These are phyloP conservation scores for Thraustotheca clavata DNA, from an alignment of 352 stramenopile species.

Conservation along the genomic window DNA sequence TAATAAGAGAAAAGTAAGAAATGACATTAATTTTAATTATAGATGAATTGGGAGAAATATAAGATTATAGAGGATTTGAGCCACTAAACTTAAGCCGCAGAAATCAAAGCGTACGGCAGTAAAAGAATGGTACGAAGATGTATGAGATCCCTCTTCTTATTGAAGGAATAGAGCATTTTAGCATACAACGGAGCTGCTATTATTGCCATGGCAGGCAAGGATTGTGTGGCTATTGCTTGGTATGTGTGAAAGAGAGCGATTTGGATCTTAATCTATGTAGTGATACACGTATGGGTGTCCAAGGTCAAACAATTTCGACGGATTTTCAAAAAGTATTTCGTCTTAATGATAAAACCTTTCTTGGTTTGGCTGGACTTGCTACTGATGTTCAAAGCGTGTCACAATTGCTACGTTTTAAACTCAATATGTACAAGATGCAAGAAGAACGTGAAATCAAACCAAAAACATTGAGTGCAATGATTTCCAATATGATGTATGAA, in stretches of 20 bases:
- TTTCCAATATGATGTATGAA: constrained; percentile 97
- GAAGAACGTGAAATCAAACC: constrained; percentile 98
- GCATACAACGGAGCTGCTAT: constrained; percentile 99
- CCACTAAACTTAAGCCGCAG: not conserved
- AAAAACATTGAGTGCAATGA: constrained; percentile 92
- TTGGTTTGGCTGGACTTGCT: constrained; percentile 95
- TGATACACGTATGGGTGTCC: constrained; percentile 94
- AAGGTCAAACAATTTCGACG: constrained; percentile 94
- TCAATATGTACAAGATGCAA: constrained; percentile 98
- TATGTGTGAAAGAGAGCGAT: too few species aligned
- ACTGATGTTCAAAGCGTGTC: constrained; percentile 98
- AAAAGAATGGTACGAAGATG: not conserved
- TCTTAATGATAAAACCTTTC: constrained; percentile 93
- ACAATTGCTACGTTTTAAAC: constrained; percentile 90
- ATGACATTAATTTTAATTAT: too few species aligned
- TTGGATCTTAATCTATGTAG: constrained; percentile 32
- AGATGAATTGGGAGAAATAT: too few species aligned
- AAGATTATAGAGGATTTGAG: not conserved
- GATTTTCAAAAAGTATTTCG: constrained; percentile 99
- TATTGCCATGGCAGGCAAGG: constrained; percentile 98
- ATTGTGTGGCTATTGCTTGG: constrained; percentile 98
- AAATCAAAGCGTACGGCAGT: constrained; percentile 1
- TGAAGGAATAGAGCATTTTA: constrained; percentile 41
- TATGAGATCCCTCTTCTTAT: not conserved
- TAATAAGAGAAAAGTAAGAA: too few species aligned